Percentiles rank a stretch among this genome's conserved stretches.
These are phyloP conservation scores for Neobulgaria alba DNA, from an alignment of 2,329 filamentous ascomycete species.

Conservation along the genomic window DNA sequence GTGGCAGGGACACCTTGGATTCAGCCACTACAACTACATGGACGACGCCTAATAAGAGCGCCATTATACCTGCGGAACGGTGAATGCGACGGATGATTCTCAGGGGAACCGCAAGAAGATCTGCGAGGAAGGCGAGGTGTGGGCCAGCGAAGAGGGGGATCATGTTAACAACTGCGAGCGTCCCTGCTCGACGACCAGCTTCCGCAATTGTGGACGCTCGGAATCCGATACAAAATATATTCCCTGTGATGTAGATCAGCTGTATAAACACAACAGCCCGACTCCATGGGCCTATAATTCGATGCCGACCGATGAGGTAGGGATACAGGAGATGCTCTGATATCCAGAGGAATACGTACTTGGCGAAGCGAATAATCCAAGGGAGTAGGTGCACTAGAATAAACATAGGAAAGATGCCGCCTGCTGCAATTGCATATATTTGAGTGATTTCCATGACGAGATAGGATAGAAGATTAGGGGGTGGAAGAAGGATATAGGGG, in stretches of 20 bases:
- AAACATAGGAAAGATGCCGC: too few species aligned
- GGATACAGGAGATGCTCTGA: conserved; percentile 2
- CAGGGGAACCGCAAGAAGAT: conserved; percentile 18
- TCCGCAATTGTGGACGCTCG: conserved; percentile 4
- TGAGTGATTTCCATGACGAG: too few species aligned
- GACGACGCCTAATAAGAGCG: conserved; percentile 14
- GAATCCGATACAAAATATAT: conserved; percentile 9
- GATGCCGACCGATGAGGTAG: neutral
- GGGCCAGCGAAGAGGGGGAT: conserved; percentile 15
- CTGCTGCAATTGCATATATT: too few species aligned
- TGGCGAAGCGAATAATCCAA: too few species aligned
- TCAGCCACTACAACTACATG: conserved; percentile 12
- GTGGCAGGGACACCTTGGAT: conserved; percentile 1
- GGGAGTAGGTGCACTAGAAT: too few species aligned
- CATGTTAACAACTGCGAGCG: conserved; percentile 14
- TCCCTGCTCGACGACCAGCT: conserved; percentile 24
- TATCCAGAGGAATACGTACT: too few species aligned
- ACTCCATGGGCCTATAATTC: conserved; percentile 17
- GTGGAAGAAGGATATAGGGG: too few species aligned
- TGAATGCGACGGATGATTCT: conserved; percentile 12
- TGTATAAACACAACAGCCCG: conserved; percentile 10
- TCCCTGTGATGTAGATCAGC: conserved; percentile 11
- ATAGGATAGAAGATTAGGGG: too few species aligned
- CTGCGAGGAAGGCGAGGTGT: conserved; percentile 18
- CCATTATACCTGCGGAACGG: conserved; percentile 13